phyloP scores from a whole-genome alignment of 345 rosid genomes.

The Salix arbutifolia region DNA sequence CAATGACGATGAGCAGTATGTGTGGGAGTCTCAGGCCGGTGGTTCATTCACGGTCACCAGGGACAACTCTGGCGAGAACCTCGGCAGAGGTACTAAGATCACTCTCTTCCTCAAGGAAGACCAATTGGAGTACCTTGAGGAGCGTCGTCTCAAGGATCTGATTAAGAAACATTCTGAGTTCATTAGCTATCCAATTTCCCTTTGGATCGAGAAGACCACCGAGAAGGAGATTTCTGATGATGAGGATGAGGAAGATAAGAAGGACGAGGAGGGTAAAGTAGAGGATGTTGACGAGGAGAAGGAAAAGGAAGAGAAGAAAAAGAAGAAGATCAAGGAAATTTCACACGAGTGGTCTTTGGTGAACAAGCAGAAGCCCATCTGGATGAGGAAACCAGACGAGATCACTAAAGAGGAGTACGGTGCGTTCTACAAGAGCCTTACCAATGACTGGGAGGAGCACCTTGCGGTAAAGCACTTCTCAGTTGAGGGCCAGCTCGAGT shows the following conservation, averaged over 20 bases:
- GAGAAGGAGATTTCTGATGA: conserved; percentile 28
- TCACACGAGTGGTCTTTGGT: conserved; percentile 21
- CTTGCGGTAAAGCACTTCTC: conserved; percentile 27
- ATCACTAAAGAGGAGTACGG: conserved; percentile 24
- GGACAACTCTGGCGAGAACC: not conserved
- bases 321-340: conserved; percentile 26
- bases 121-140: conserved; percentile 10
- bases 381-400: conserved; percentile 27
- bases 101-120: conserved; percentile 4
- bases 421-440: conserved; percentile 21
- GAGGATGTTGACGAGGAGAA: conserved; percentile 31
- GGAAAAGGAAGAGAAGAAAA: conserved; percentile 24
- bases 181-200: conserved; percentile 22
- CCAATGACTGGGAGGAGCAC: conserved; percentile 29
- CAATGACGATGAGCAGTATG: conserved; percentile 9
- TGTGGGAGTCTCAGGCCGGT: conserved; percentile 7
- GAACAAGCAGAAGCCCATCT: conserved; percentile 26
- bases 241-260: conserved; percentile 26
- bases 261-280: conserved; percentile 27
- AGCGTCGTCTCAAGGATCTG: conserved; percentile 15
- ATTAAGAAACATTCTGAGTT: conserved; percentile 22
- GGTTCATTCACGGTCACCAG: conserved; percentile 3
- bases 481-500: conserved; percentile 26
- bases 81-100: conserved; percentile 3
- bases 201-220: conserved; percentile 21